These are phyloP conservation scores for Toxicodendron radicans DNA, from an alignment of 345 rosid species.

Conservation along the genomic window DNA sequence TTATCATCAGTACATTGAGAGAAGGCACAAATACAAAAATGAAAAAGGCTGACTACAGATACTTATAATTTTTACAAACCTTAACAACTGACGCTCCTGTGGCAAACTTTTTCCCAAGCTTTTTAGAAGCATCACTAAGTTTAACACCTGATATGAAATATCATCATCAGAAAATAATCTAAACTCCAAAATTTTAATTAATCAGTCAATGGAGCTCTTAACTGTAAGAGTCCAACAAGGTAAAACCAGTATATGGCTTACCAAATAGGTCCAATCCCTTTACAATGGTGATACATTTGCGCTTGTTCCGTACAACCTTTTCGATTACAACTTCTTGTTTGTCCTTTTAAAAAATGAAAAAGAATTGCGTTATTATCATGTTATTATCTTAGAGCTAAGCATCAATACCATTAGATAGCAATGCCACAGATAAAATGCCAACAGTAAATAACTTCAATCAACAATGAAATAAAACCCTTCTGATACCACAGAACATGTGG, in stretches of 20 bases:
- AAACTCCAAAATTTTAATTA: background rate
- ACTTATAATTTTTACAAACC: slow-evolving; percentile 41
- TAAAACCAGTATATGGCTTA: slow-evolving; percentile 33
- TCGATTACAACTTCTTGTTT: slow-evolving; percentile 88
- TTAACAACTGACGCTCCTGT: slow-evolving; percentile 98
- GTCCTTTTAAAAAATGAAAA: slow-evolving; percentile 45
- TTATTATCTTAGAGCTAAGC: background rate
- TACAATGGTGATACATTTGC: slow-evolving; percentile 86
- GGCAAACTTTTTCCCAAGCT: slow-evolving; percentile 95
- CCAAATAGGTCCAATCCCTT: slow-evolving; percentile 96
- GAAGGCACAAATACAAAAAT: slow-evolving; percentile 6
- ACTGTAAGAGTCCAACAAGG: slow-evolving; percentile 9
- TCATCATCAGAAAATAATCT: slow-evolving; percentile 13
- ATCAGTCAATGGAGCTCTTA: background rate
- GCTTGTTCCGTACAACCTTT: slow-evolving; percentile 89
- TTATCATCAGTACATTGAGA: slow-evolving; percentile 7
- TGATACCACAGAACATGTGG: background rate
- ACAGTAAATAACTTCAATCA: background rate
- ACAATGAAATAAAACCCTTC: background rate
- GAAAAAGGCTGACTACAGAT: slow-evolving; percentile 5
- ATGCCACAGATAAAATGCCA: background rate
- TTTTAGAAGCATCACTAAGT: slow-evolving; percentile 91
- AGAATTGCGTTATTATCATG: background rate
- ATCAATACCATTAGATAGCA: background rate
- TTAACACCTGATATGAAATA: slow-evolving; percentile 62